A percentile compares a stretch with the other conserved stretches of the same genome.
Conservation (phyloP, 257 asterid species). For the Capsicum rhomboideum region DNA sequence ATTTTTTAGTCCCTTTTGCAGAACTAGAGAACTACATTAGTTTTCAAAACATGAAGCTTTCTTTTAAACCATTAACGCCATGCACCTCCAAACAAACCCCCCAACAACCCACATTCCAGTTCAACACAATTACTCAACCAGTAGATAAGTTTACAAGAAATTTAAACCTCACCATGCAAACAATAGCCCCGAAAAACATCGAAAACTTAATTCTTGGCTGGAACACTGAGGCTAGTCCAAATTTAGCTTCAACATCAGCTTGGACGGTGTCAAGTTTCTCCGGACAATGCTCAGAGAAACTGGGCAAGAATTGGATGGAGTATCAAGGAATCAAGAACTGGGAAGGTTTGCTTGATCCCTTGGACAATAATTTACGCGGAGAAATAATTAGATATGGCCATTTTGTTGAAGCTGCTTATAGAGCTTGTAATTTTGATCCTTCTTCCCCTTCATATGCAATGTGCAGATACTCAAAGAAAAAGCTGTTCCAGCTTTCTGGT, state of each 20-base stretch:
- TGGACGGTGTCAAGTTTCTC: slow-evolving; percentile 6
- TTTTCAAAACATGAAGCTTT: slow-evolving; percentile 30
- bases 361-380: slow-evolving; percentile 50
- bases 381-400: slow-evolving; percentile 71
- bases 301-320: slow-evolving; percentile 51
- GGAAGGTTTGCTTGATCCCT: slow-evolving; percentile 83
- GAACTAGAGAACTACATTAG: not conserved
- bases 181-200: slow-evolving; percentile 1
- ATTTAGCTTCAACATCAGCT: not conserved
- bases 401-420: slow-evolving; percentile 67
- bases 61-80: slow-evolving; percentile 26
- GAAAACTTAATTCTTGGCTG: slow-evolving; percentile 3
- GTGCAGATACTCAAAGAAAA: slow-evolving; percentile 41
- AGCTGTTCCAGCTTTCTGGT: slow-evolving; percentile 30
- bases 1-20: not conserved
- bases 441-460: slow-evolving; percentile 42
- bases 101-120: not conserved
- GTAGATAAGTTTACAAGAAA: not conserved
- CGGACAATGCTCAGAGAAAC: not conserved
- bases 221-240: not conserved
- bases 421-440: slow-evolving; percentile 52
- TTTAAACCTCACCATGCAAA: slow-evolving; percentile 1
- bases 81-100: slow-evolving; percentile 24
- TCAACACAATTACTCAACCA: slow-evolving; percentile 3
- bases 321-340: slow-evolving; percentile 63